phyloP scores from a whole-genome alignment of 176 grass and related monocot genomes.

The Paspalum notatum region DNA sequence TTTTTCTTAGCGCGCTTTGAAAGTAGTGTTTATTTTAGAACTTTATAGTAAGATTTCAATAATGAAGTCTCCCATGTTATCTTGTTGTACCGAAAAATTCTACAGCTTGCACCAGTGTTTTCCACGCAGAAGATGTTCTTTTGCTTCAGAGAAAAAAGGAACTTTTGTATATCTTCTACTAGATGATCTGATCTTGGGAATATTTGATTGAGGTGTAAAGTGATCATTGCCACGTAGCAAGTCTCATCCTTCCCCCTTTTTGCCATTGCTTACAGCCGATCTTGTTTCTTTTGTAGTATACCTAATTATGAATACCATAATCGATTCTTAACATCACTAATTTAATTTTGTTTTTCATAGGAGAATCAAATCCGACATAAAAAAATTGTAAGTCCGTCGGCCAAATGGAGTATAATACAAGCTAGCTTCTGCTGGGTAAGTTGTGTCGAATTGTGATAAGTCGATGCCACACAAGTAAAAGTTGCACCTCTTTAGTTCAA shows the following conservation, averaged over 20 bases:
- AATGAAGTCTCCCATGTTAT: background rate
- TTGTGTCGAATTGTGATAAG: conserved; percentile 40
- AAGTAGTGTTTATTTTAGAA: no score
- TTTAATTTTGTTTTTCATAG: background rate
- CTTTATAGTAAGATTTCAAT: no score
- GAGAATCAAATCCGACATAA: conserved; percentile 30
- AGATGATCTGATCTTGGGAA: conserved; percentile 37
- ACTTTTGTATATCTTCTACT: conserved; percentile 5
- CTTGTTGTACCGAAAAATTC: background rate
- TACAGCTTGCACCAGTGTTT: background rate
- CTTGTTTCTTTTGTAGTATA: conserved; percentile 16
- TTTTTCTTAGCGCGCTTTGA: no score
- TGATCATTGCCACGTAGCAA: conserved; percentile 35
- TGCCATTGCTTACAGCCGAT: conserved; percentile 22
- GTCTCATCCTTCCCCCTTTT: conserved; percentile 11
- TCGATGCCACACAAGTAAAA: conserved; percentile 26
- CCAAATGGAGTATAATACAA: background rate
- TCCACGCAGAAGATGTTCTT: background rate
- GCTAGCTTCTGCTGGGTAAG: background rate
- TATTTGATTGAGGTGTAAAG: conserved; percentile 51
- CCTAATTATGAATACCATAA: conserved; percentile 22
- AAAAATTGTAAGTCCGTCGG: background rate
- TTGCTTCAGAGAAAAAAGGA: background rate
- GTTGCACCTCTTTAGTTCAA: conserved; percentile 15
- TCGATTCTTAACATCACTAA: conserved; percentile 12